Evolutionary conservation across 495 filamentous ascomycete species (phyloP).

Genomic region (Thozetella sp.): DNA sequence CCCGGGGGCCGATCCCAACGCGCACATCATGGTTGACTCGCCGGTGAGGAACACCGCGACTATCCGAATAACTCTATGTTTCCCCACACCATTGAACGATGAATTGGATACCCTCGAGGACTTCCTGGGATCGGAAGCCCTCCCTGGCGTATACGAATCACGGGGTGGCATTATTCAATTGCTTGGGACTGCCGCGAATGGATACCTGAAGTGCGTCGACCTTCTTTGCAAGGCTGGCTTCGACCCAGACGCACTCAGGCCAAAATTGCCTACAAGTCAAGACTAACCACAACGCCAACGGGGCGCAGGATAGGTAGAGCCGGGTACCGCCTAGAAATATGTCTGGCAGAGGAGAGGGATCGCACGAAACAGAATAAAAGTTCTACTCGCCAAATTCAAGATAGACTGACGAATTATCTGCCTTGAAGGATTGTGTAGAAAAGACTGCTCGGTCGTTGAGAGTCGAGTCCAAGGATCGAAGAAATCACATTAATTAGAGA

Average conservation of each 20-base stretch:
- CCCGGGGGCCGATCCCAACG: not conserved
- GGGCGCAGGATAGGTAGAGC: no score
- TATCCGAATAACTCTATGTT: not conserved
- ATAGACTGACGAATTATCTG: not conserved
- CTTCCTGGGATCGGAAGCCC: not conserved
- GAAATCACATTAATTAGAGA: not conserved
- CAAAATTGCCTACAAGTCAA: not conserved
- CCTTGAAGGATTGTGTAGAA: no score
- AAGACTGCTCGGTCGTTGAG: not conserved
- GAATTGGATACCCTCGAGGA: not conserved
- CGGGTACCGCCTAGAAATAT: no score
- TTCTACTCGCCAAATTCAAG: not conserved
- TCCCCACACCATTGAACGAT: not conserved
- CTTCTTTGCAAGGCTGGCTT: not conserved
- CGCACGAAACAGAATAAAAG: not conserved
- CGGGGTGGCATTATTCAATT: not conserved
- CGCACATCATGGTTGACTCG: not conserved
- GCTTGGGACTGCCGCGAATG: not conserved
- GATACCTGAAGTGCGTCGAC: not conserved
- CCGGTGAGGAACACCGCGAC: not conserved
- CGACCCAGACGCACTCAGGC: not conserved
- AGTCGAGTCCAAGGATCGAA: not conserved
- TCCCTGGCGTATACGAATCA: not conserved
- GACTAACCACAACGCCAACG: not conserved
- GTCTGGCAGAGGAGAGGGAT: not conserved